Evolutionary conservation across 164 flowering plant genomes (phyloP).

Genomic region (Vitis rupestris): DNA sequence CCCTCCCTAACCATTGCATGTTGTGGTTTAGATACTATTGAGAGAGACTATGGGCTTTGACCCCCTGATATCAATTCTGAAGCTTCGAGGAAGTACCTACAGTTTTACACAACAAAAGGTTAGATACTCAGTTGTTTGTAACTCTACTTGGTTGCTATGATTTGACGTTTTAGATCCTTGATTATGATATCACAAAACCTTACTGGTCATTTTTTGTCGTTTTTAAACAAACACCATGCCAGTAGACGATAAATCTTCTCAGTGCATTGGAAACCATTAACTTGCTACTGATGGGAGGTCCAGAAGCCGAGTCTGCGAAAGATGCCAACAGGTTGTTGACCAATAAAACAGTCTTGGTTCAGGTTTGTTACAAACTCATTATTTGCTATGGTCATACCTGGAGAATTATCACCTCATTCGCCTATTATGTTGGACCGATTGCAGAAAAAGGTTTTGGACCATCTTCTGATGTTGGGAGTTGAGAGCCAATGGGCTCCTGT

Average conservation of each 20-base stretch:
- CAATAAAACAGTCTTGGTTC: slow-evolving; percentile 80
- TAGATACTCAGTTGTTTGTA: slow-evolving; percentile 25
- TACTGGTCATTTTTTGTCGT: slow-evolving; percentile 27
- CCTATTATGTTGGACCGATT: slow-evolving; percentile 17
- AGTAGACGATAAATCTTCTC: slow-evolving; percentile 95
- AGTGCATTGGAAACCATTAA: slow-evolving; percentile 76
- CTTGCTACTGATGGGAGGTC: slow-evolving; percentile 60
- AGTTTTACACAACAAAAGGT: slow-evolving; percentile 98
- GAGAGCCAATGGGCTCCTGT: slow-evolving; percentile 99
- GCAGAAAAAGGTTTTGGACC: slow-evolving; percentile 77
- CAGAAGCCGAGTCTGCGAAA: slow-evolving; percentile 60
- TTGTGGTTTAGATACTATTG: slow-evolving; percentile 57
- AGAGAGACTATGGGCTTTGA: slow-evolving; percentile 97
- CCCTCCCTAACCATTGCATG: slow-evolving; percentile 3
- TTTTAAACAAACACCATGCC: slow-evolving; percentile 43
- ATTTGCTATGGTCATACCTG: background rate
- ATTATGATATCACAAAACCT: slow-evolving; percentile 14
- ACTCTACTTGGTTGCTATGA: background rate
- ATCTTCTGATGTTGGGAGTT: slow-evolving; percentile 85
- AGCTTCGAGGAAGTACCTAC: slow-evolving; percentile 73
- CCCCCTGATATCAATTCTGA: slow-evolving; percentile 74
- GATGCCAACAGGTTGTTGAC: slow-evolving; percentile 52
- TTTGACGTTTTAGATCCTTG: slow-evolving; percentile 2
- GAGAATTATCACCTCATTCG: slow-evolving; percentile 1
- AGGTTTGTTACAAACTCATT: slow-evolving; percentile 48